These are phyloP conservation scores for Plasmopara viticola DNA, from an alignment of 352 stramenopile species.

Conservation along the genomic window DNA sequence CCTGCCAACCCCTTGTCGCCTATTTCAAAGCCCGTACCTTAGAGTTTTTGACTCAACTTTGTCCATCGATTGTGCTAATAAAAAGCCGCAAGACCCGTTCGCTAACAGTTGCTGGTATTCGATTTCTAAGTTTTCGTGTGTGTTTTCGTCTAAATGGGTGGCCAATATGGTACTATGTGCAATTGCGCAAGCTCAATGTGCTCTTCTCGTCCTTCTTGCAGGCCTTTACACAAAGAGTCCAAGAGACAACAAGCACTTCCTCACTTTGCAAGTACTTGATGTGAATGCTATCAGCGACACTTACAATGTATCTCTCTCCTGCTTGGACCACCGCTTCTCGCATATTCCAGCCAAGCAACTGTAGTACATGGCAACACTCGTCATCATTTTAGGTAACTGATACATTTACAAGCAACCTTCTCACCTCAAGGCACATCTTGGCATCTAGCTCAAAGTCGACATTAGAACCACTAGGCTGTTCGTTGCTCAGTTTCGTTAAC, in stretches of 20 bases:
- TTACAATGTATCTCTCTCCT: constrained; percentile 39
- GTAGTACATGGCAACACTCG: constrained; percentile 3
- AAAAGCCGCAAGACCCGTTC: constrained; percentile 11
- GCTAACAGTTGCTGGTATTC: constrained; percentile 13
- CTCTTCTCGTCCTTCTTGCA: constrained; percentile 13
- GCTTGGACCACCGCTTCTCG: constrained; percentile 44
- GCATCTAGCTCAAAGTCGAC: constrained; percentile 40
- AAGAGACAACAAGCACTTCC: constrained; percentile 40
- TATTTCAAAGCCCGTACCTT: constrained; percentile 13
- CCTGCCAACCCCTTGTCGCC: constrained; percentile 15
- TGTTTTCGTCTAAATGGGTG: constrained; percentile 13
- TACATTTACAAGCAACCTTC: neutral
- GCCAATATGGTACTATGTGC: constrained; percentile 20
- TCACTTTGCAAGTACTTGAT: constrained; percentile 44
- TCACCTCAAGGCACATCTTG: constrained; percentile 46
- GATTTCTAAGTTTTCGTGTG: constrained; percentile 17
- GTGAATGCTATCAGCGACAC: constrained; percentile 34
- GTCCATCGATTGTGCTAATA: constrained; percentile 21
- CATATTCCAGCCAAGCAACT: constrained; percentile 57
- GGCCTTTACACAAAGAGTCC: constrained; percentile 42
- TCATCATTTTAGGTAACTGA: constrained; percentile 5
- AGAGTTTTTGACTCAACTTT: constrained; percentile 19
- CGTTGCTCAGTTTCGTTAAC: constrained; percentile 42
- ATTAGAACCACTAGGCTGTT: constrained; percentile 20
- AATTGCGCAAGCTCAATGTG: constrained; percentile 15